These are phyloP conservation scores for Aspergillus sp. DNA, from an alignment of 2,329 filamentous ascomycete species.

Conservation along the genomic window DNA sequence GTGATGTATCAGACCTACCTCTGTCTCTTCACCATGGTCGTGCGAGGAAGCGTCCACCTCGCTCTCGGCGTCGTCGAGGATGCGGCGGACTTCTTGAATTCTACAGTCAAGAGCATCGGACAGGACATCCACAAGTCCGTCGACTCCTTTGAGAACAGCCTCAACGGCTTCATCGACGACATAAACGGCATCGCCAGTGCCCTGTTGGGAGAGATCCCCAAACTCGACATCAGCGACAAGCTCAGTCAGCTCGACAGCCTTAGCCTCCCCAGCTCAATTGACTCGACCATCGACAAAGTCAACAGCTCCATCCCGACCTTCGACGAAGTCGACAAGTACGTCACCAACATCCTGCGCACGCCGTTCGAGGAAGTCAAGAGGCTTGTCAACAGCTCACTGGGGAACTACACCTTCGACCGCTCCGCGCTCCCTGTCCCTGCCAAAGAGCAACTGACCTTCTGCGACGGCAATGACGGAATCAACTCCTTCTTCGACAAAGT, in stretches of 20 bases:
- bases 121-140: slow-evolving; percentile 44
- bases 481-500: slow-evolving; percentile 78
- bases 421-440: slow-evolving; percentile 76
- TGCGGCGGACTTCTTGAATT: slow-evolving; percentile 61
- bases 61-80: slow-evolving; percentile 62
- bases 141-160: slow-evolving; percentile 53
- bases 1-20: slow-evolving; percentile 87
- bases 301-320: slow-evolving; percentile 82
- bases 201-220: slow-evolving; percentile 48
- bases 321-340: slow-evolving; percentile 77
- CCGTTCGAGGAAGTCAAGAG: slow-evolving; percentile 80
- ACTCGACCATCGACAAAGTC: slow-evolving; percentile 67
- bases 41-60: slow-evolving; percentile 74
- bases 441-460: slow-evolving; percentile 82
- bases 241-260: slow-evolving; percentile 69
- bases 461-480: slow-evolving; percentile 79
- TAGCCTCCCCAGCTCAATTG: slow-evolving; percentile 66
- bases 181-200: slow-evolving; percentile 59
- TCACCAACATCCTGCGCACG: slow-evolving; percentile 68
- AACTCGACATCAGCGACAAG: slow-evolving; percentile 64
- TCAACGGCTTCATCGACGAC: slow-evolving; percentile 51
- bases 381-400: slow-evolving; percentile 69
- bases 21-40: slow-evolving; percentile 81
- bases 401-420: slow-evolving; percentile 74
- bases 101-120: slow-evolving; percentile 47